Evolutionary conservation across 371 early-diverging fungal genomes (phyloP).

Genomic region (Syncephalis plumigaleata): DNA sequence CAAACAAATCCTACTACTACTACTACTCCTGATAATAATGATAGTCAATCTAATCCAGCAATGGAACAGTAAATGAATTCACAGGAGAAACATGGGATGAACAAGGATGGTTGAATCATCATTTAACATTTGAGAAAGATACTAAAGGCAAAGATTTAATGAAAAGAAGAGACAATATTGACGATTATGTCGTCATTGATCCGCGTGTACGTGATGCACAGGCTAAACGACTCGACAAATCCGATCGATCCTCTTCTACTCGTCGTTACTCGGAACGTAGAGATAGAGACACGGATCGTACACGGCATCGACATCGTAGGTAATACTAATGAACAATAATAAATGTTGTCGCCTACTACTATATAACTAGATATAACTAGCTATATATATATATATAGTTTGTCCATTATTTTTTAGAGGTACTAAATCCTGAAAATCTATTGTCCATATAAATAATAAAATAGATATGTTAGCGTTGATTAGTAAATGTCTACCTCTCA

Average conservation of each 20-base stretch:
- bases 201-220: conserved; percentile 13
- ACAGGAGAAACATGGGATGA: conserved; percentile 7
- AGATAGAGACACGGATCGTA: too few species aligned
- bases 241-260: too few species aligned
- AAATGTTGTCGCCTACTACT: too few species aligned
- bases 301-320: too few species aligned
- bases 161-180: conserved; percentile 34
- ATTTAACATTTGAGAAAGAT: conserved; percentile 46
- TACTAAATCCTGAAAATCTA: conserved; percentile 15
- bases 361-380: too few species aligned
- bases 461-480: neutral
- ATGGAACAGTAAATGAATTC: conserved; percentile 2
- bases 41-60: neutral
- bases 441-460: neutral
- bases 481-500: neutral
- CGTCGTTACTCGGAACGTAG: too few species aligned
- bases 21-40: neutral
- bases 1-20: too few species aligned
- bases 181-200: conserved; percentile 64
- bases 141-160: conserved; percentile 38
- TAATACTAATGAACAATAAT: too few species aligned
- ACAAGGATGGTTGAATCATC: conserved; percentile 52
- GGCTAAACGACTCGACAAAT: neutral
- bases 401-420: conserved; percentile 9
- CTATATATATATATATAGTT: neutral